Evolutionary conservation across 23 red algal species (phyloP).

Genomic region (Chondrus crispus): DNA sequence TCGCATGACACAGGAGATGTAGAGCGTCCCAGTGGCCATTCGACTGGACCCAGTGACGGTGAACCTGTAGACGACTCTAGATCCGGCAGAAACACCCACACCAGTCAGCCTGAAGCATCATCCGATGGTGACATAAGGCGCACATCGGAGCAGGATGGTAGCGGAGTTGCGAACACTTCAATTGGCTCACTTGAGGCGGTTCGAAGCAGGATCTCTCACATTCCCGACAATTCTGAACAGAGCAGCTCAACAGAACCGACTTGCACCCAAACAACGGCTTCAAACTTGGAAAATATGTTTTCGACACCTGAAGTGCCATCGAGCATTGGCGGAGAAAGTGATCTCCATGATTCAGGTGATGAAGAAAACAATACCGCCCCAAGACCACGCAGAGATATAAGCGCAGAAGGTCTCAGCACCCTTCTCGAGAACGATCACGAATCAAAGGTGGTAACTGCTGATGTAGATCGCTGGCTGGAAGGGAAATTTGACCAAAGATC

Average conservation of each 20-base stretch:
- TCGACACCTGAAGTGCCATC: not conserved
- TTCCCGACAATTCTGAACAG: not conserved
- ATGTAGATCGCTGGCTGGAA: slow-evolving; percentile 30
- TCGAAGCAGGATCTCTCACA: too few relatives aligned
- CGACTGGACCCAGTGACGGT: too few relatives aligned
- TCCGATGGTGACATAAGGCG: not conserved
- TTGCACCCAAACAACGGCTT: too few relatives aligned
- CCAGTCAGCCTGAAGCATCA: not conserved
- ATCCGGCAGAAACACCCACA: not conserved
- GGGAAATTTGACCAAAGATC: slow-evolving; percentile 16
- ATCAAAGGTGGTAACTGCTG: slow-evolving; percentile 2
- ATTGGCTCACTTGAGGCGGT: not conserved
- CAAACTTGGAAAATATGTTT: not conserved
- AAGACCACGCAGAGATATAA: not conserved
- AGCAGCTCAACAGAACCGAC: too few relatives aligned
- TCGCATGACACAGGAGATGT: not conserved
- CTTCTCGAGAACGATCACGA: slow-evolving; percentile 21
- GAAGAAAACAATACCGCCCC: not conserved
- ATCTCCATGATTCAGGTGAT: not conserved
- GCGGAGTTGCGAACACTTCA: not conserved
- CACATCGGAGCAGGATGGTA: not conserved
- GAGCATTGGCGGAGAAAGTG: not conserved
- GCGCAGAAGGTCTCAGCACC: not conserved
- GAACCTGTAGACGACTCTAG: not conserved
- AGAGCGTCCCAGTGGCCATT: too few relatives aligned